These are phyloP conservation scores for Salvia miltiorrhiza DNA, from an alignment of 257 asterid genomes.

Conservation along the genomic window DNA sequence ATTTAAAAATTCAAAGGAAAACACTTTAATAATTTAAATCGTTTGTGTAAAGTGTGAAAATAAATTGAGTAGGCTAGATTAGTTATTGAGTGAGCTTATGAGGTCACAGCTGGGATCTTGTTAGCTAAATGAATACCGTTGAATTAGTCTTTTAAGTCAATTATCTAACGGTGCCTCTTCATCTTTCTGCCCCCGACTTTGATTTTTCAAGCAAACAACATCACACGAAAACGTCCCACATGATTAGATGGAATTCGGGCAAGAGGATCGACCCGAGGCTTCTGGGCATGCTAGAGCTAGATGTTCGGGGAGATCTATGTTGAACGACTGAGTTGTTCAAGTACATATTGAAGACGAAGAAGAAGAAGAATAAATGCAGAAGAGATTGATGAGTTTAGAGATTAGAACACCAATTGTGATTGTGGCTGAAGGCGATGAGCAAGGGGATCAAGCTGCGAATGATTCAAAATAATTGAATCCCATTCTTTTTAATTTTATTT, in stretches of 20 bases:
- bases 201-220: background rate
- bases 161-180: too few species aligned
- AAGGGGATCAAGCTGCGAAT: background rate
- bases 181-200: background rate
- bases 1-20: too few species aligned
- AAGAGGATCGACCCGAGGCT: slow-evolving; percentile 42
- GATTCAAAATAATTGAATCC: background rate
- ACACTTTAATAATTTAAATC: too few species aligned
- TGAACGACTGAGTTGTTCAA: slow-evolving; percentile 34
- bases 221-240: background rate
- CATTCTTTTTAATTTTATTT: too few species aligned
- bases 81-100: too few species aligned
- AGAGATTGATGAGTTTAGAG: slow-evolving; percentile 17
- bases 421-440: slow-evolving; percentile 17
- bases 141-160: too few species aligned
- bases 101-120: too few species aligned
- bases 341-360: slow-evolving; percentile 25
- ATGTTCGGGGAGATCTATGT: slow-evolving; percentile 37
- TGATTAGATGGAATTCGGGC: slow-evolving; percentile 52
- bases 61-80: too few species aligned
- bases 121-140: too few species aligned
- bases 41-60: too few species aligned
- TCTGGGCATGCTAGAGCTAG: slow-evolving; percentile 34
- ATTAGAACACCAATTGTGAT: slow-evolving; percentile 41
- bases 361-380: slow-evolving; percentile 3